Percentiles rank a stretch among this genome's conserved stretches.
Evolutionary conservation across 768 basidiomycete species (phyloP).

Genomic region (Termitomyces sp.): DNA sequence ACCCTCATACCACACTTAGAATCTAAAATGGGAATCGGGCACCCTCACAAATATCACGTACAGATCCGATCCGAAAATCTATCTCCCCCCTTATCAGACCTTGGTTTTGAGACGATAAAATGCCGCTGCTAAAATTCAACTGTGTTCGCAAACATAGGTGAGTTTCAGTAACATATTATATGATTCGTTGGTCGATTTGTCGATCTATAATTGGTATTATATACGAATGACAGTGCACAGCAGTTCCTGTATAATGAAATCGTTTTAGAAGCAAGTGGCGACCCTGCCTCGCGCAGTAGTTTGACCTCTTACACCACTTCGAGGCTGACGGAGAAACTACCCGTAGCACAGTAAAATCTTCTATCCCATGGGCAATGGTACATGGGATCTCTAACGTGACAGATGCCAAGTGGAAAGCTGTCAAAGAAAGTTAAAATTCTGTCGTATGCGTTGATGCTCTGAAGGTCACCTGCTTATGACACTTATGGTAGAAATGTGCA

Average conservation of each 20-base stretch:
- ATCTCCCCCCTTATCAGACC: neutral
- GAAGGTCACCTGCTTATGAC: neutral
- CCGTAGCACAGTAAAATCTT: neutral
- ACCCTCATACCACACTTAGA: neutral
- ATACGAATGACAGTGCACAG: neutral
- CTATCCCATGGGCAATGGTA: neutral
- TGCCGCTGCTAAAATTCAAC: too few relatives aligned
- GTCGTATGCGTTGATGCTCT: neutral
- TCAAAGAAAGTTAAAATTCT: slow-evolving; percentile 6
- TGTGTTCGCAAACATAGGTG: neutral
- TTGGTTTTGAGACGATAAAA: neutral
- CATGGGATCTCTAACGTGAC: neutral
- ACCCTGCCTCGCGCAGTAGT: neutral
- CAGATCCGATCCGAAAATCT: neutral
- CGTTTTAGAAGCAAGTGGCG: neutral
- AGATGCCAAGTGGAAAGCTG: neutral
- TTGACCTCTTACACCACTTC: neutral
- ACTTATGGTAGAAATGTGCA: neutral
- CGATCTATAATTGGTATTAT: neutral
- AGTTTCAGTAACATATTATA: neutral
- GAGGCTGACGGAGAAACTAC: neutral
- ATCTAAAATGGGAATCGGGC: neutral
- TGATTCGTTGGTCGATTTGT: neutral
- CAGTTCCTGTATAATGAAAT: neutral
- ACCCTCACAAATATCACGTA: neutral